phyloP scores from a whole-genome alignment of 2,329 filamentous ascomycete species.

The Penicillium decumbens region DNA sequence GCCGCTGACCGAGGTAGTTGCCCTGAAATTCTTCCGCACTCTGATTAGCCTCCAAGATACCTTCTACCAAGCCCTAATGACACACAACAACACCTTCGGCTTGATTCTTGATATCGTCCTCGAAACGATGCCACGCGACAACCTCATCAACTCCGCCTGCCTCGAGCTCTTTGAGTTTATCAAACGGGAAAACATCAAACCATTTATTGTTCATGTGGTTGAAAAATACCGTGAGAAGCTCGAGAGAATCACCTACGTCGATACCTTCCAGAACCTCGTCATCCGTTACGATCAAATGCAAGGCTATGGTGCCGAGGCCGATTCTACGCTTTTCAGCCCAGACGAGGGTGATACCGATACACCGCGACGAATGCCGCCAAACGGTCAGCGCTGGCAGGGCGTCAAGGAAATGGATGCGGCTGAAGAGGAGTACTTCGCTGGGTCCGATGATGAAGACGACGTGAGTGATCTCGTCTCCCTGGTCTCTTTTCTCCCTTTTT shows the following conservation, averaged over 20 bases:
- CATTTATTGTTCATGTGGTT: conserved; percentile 76
- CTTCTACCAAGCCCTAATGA: conserved; percentile 82
- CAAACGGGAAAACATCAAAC: conserved; percentile 73
- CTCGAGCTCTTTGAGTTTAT: conserved; percentile 92
- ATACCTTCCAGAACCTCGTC: conserved; percentile 75
- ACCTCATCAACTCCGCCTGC: conserved; percentile 87
- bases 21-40: conserved; percentile 88
- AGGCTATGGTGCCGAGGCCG: conserved; percentile 61
- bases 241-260: conserved; percentile 70
- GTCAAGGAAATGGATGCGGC: conserved; percentile 78
- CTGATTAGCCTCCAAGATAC: conserved; percentile 82
- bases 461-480: conserved; percentile 22
- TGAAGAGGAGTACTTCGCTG: conserved; percentile 93
- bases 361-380: conserved; percentile 44
- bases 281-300: conserved; percentile 73
- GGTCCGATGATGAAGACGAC: conserved; percentile 79
- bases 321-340: conserved; percentile 64
- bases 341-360: conserved; percentile 58
- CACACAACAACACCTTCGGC: conserved; percentile 73
- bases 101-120: conserved; percentile 80
- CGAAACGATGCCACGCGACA: conserved; percentile 84
- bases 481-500: background rate
- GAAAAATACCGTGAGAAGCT: conserved; percentile 77
- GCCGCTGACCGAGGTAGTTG: conserved; percentile 50
- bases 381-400: conserved; percentile 60